These are phyloP conservation scores for Eucalyptus grandis DNA, from an alignment of 345 rosid genomes.

Conservation along the genomic window DNA sequence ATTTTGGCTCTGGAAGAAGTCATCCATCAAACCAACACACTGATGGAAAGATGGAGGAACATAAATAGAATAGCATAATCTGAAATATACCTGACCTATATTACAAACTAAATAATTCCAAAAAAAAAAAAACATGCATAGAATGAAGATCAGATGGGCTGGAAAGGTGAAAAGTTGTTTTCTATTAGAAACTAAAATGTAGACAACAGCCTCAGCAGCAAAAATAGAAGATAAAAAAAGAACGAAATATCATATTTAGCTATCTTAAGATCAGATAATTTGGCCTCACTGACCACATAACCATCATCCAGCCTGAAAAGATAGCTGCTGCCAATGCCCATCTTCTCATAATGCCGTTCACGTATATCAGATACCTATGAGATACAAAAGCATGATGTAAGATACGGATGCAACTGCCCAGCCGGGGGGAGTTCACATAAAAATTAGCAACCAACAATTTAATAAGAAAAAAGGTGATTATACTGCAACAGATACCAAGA, in stretches of 20 bases:
- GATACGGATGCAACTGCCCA: background rate
- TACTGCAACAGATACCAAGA: background rate
- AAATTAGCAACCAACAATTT: background rate
- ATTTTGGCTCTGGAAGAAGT: background rate
- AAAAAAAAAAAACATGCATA: background rate
- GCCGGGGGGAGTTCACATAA: background rate
- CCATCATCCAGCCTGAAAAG: constrained; percentile 98
- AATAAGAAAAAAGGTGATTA: background rate
- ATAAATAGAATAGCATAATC: background rate
- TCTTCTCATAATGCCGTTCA: constrained; percentile 85
- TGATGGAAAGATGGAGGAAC: background rate
- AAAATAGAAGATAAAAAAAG: background rate
- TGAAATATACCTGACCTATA: background rate
- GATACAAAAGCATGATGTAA: constrained; percentile 1
- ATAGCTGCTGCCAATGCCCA: constrained; percentile 99
- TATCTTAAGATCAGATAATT: background rate
- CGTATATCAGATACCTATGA: constrained; percentile 96
- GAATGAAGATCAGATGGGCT: background rate
- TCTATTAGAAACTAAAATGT: background rate
- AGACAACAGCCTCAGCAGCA: background rate
- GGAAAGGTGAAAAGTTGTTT: background rate
- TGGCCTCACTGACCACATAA: constrained; percentile 63
- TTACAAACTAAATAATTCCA: background rate
- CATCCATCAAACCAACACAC: background rate
- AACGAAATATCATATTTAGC: background rate